Conservation (phyloP, 208 protist species). For the Leishmania gerbilli region DNA sequence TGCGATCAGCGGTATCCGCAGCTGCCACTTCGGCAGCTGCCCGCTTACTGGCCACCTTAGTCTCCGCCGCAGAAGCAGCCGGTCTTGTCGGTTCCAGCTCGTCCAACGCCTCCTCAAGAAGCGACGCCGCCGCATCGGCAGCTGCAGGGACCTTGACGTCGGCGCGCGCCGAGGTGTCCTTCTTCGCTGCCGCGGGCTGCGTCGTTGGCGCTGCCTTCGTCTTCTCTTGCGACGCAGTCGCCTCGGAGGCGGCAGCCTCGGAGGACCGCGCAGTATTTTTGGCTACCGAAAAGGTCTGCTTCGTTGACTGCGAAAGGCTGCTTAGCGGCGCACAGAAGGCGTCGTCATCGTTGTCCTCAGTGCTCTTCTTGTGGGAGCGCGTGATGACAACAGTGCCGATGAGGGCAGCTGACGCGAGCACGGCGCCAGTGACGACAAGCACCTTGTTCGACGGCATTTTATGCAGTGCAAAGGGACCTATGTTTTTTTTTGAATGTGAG, state of each 20-base stretch:
- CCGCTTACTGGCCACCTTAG: not conserved
- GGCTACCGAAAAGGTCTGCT: constrained; percentile 1
- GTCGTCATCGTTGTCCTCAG: constrained; percentile 32
- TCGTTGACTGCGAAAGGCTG: constrained; percentile 13
- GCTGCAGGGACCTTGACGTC: not conserved
- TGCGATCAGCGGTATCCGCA: constrained; percentile 14
- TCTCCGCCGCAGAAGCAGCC: not conserved
- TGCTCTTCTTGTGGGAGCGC: constrained; percentile 8
- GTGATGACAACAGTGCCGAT: constrained; percentile 21
- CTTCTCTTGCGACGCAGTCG: not conserved
- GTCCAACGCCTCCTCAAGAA: constrained; percentile 34
- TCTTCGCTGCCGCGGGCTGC: not conserved
- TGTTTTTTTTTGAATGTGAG: not conserved
- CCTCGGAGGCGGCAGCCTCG: not conserved
- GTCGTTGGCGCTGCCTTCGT: not conserved
- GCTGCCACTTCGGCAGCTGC: not conserved
- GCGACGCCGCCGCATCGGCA: constrained; percentile 9
- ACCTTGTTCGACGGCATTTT: constrained; percentile 31
- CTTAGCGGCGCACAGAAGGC: constrained; percentile 23
- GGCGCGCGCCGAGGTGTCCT: not conserved
- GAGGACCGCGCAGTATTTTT: not conserved
- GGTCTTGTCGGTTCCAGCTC: constrained; percentile 19
- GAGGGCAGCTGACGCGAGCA: constrained; percentile 25
- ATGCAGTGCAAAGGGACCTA: not conserved
- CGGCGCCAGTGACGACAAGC: constrained; percentile 16